phyloP scores from a whole-genome alignment of 805 yeast genomes.

The Starmerella gropengiesseri region DNA sequence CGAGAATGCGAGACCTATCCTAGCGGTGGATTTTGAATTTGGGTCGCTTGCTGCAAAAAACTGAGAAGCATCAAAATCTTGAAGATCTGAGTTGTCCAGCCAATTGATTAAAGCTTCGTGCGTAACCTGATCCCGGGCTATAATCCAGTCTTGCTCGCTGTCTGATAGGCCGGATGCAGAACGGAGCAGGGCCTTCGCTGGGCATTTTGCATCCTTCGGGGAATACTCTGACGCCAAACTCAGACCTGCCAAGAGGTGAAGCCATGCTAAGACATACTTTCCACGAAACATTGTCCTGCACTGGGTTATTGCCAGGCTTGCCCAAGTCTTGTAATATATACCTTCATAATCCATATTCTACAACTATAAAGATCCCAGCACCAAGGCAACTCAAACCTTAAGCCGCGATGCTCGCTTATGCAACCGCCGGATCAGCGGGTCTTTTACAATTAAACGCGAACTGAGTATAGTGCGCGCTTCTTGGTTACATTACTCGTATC shows the following conservation, averaged over 20 bases:
- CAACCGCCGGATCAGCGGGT: not conserved
- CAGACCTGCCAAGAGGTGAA: too few species aligned
- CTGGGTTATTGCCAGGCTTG: too few species aligned
- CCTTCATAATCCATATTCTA: too few species aligned
- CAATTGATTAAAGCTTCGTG: constrained; percentile 33
- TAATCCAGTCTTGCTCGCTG: constrained; percentile 27
- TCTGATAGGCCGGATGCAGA: constrained; percentile 7
- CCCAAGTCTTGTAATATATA: too few species aligned
- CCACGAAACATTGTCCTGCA: too few species aligned
- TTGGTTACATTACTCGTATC: not conserved
- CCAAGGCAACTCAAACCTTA: not conserved
- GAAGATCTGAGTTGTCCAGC: constrained; percentile 36
- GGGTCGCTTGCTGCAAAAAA: constrained; percentile 19
- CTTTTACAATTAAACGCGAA: not conserved
- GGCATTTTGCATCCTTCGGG: constrained; percentile 8
- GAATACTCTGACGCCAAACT: constrained; percentile 8
- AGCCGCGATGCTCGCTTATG: not conserved
- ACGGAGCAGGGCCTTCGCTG: not conserved
- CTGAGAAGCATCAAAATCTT: constrained; percentile 37
- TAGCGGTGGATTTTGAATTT: not conserved
- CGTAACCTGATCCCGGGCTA: constrained; percentile 27
- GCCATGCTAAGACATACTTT: too few species aligned
- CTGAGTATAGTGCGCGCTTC: constrained; percentile 11
- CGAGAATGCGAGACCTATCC: constrained; percentile 48
- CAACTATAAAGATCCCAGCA: too few species aligned